Evolutionary conservation across 495 filamentous ascomycete species (phyloP).

Genomic region (Podospora comata): DNA sequence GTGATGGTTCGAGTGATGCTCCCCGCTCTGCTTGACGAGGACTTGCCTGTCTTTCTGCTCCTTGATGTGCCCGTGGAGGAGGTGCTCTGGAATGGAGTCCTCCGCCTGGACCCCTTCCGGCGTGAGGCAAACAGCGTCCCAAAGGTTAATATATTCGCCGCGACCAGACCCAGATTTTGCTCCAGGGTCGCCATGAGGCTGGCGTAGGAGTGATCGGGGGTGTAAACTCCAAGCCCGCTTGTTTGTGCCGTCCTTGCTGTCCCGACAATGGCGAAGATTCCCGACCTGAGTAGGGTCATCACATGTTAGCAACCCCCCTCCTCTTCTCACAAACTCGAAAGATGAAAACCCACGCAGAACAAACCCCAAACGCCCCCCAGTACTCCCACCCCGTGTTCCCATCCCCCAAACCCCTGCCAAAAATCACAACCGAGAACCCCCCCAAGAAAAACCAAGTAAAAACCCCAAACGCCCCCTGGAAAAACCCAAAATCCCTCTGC

Average conservation of each 20-base stretch:
- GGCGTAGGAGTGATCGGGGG: conserved; percentile 29
- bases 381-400: conserved; percentile 34
- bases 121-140: conserved; percentile 29
- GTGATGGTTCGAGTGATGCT: not conserved
- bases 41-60: not conserved
- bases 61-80: conserved; percentile 1
- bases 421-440: conserved; percentile 20
- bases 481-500: conserved; percentile 38
- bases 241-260: conserved; percentile 34
- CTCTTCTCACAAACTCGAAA: not conserved
- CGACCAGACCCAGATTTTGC: conserved; percentile 38
- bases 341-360: conserved; percentile 26
- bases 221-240: conserved; percentile 24
- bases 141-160: conserved; percentile 36
- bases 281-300: conserved; percentile 22
- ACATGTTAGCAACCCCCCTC: not conserved
- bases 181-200: conserved; percentile 37
- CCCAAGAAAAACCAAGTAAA: conserved; percentile 39
- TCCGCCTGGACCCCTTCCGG: conserved; percentile 7
- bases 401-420: not conserved
- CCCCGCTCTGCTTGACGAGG: not conserved
- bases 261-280: conserved; percentile 33
- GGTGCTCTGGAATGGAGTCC: not conserved
- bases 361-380: conserved; percentile 30
- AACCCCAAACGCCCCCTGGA: conserved; percentile 39